phyloP scores from a whole-genome alignment of 2,329 filamentous ascomycete genomes.

The Trichoderma oligosporum region DNA sequence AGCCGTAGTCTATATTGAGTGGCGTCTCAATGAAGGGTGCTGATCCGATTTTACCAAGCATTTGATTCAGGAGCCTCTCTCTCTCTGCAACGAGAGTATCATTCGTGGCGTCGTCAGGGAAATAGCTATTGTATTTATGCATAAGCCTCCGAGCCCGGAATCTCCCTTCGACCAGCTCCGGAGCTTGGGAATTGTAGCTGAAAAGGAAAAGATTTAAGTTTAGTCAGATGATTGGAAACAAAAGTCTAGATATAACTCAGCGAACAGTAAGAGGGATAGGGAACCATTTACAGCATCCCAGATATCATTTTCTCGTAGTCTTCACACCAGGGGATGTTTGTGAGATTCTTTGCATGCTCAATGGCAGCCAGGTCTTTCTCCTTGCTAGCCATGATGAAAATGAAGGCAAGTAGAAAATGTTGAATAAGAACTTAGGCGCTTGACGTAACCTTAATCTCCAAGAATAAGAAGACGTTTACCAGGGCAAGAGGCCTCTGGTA shows the following conservation, averaged over 20 bases:
- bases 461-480: not conserved
- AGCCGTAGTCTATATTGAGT: conserved; percentile 61
- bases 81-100: conserved; percentile 39
- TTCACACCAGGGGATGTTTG: conserved; percentile 54
- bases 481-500: not conserved
- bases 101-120: conserved; percentile 45
- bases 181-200: conserved; percentile 49
- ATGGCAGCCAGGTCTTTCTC: conserved; percentile 42
- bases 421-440: not conserved
- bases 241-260: not conserved
- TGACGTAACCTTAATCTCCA: not conserved
- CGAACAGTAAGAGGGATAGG: not conserved
- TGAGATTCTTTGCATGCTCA: conserved; percentile 44
- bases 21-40: conserved; percentile 59
- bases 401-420: not conserved
- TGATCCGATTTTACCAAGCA: conserved; percentile 49
- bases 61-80: conserved; percentile 44
- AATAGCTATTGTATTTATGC: conserved; percentile 56
- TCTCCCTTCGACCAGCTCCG: conserved; percentile 48
- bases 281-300: conserved; percentile 50
- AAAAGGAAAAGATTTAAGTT: not conserved
- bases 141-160: conserved; percentile 53
- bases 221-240: not conserved
- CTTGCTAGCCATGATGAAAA: conserved; percentile 27
- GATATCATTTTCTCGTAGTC: conserved; percentile 64